Evolutionary conservation across 805 yeast species (phyloP), one percentile per base, ranked within the genome.

Genomic region (Candida sakaeoensis): DNA sequence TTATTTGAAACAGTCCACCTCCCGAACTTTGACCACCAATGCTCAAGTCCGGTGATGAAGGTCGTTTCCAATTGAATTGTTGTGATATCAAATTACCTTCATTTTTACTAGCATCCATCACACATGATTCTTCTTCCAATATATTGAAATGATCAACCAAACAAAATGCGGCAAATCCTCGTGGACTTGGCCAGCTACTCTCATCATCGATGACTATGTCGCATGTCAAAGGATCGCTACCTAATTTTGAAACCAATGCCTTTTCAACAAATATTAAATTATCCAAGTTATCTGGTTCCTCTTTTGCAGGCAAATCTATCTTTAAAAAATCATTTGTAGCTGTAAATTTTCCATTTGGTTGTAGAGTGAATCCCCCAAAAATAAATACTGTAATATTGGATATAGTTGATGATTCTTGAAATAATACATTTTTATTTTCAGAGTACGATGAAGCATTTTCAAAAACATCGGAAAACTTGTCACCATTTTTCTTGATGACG

Each of bases 341-440:
- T 9, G 39, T 45, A 37, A 67, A 66, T 5, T 16, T 30, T 15
- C 55, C 60, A 17, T 40, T 22, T 5, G 31, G 25, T 5, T 14
- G 25, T n/a, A 40, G n/a, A 12, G 26, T 25, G 40, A 68, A 68
- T 3, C 74, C 74, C 2, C 73, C 74, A 51, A 66, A 68, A 10
- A 63, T 48, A 44, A 58, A 66, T 0, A 68, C 55, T 12, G 61
- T 47, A 1, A 63, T 50, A 3, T 57, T 48, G 8, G 47, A 36
- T 4, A 53, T 46, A 3, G 52, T 16, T 10, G 42, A 23, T n/a
- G 37, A 6, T 27, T 39, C 38, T 17, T 25, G 25, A n/a, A 39
- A 39, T 23, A 39, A 39, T 13, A 25, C 18, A 19, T 26, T 26
- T 23, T 27, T 38, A 13, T 33, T 25, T 22, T 39, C 17, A 13